phyloP scores from a whole-genome alignment of 2,329 filamentous ascomycete species.

The Trichoderma sp. region DNA sequence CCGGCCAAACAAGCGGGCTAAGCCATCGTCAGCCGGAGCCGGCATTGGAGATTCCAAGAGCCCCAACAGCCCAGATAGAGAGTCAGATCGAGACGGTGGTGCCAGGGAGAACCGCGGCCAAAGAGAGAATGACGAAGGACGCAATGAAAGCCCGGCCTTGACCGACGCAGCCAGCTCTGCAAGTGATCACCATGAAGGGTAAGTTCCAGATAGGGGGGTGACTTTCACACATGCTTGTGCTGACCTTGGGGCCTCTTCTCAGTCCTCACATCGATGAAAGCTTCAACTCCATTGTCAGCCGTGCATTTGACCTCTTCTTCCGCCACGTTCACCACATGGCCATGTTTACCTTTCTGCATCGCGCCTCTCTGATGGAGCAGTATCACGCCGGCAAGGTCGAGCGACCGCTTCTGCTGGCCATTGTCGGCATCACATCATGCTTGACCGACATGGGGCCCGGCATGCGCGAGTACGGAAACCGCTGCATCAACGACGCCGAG shows the following conservation, averaged over 20 bases:
- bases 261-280: slow-evolving; percentile 41
- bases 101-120: neutral
- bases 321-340: slow-evolving; percentile 58
- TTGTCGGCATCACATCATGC: slow-evolving; percentile 55
- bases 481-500: slow-evolving; percentile 55
- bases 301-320: slow-evolving; percentile 57
- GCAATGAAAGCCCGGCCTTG: slow-evolving; percentile 36
- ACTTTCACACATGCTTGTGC: neutral
- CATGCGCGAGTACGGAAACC: slow-evolving; percentile 50
- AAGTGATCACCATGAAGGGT: slow-evolving; percentile 37
- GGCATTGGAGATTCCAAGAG: slow-evolving; percentile 25
- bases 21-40: slow-evolving; percentile 24
- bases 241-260: neutral
- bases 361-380: slow-evolving; percentile 58
- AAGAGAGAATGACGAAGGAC: slow-evolving; percentile 27
- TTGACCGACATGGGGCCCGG: slow-evolving; percentile 54
- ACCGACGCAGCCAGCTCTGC: slow-evolving; percentile 34
- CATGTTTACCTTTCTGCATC: slow-evolving; percentile 57
- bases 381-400: slow-evolving; percentile 57
- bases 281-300: slow-evolving; percentile 48
- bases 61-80: slow-evolving; percentile 35
- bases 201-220: slow-evolving; percentile 22
- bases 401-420: slow-evolving; percentile 50
- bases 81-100: slow-evolving; percentile 26
- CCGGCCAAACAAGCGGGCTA: slow-evolving; percentile 45